Percentiles rank a stretch among this genome's conserved stretches.
phyloP scores from a whole-genome alignment of 108 stramenopile species.

The Aurantiochytrium sp. region DNA sequence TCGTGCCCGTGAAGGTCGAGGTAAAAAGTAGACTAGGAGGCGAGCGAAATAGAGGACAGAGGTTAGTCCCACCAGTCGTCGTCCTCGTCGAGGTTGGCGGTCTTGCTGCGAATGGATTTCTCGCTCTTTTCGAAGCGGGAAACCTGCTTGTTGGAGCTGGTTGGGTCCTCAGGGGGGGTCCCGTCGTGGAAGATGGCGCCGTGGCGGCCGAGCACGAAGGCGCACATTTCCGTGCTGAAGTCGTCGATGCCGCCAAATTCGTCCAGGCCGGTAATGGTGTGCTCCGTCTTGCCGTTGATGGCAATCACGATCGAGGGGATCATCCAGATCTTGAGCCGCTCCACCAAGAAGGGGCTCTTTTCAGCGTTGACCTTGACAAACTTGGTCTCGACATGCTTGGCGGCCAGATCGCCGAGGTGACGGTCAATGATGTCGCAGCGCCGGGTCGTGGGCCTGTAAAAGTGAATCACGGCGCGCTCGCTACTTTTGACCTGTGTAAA shows the following conservation, averaged over 20 bases:
- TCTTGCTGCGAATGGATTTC: not conserved
- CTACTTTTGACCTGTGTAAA: constrained; percentile 81
- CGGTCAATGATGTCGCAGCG: constrained; percentile 84
- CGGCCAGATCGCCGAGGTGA: constrained; percentile 75
- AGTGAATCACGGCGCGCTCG: constrained; percentile 83
- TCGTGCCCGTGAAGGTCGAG: too few relatives aligned
- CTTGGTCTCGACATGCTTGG: constrained; percentile 81
- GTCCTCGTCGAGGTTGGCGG: constrained; percentile 28
- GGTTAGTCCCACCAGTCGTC: constrained; percentile 26
- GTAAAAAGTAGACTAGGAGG: too few relatives aligned
- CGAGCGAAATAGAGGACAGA: too few relatives aligned
- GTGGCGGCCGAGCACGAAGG: constrained; percentile 69
- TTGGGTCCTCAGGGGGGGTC: constrained; percentile 44
- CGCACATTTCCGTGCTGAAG: constrained; percentile 74
- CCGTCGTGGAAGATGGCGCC: constrained; percentile 60
- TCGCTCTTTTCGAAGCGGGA: not conserved
- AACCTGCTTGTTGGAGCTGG: constrained; percentile 20
- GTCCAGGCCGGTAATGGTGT: constrained; percentile 89
- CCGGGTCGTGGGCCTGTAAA: constrained; percentile 83
- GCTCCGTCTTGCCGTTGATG: constrained; percentile 81
- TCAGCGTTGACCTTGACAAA: constrained; percentile 95
- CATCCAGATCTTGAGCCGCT: constrained; percentile 81
- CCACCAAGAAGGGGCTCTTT: constrained; percentile 87
- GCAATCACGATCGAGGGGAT: constrained; percentile 93
- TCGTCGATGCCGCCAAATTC: constrained; percentile 92